phyloP scores from a whole-genome alignment of 2,329 filamentous ascomycete species.

The Fusarium tuaranense region DNA sequence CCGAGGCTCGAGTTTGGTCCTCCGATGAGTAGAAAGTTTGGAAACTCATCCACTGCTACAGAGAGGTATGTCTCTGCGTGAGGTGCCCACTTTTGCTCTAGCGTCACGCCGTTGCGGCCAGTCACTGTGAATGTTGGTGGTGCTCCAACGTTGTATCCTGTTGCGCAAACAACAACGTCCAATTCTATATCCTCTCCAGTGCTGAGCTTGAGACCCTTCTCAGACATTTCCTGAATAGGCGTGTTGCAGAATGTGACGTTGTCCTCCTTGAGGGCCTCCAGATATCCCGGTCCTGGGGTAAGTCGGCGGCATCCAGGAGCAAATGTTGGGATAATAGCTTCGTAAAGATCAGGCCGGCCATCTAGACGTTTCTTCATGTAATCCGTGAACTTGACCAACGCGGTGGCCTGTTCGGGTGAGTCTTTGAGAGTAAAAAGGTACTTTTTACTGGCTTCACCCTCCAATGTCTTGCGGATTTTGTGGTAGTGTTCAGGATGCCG shows the following conservation, averaged over 20 bases:
- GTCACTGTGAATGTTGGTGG: conserved; percentile 49
- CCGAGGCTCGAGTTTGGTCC: conserved; percentile 63
- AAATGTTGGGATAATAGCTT: conserved; percentile 14
- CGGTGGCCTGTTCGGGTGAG: neutral
- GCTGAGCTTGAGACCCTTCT: neutral
- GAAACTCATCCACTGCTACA: conserved; percentile 59
- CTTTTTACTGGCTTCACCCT: conserved; percentile 3
- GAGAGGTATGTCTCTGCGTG: conserved; percentile 59
- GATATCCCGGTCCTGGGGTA: conserved; percentile 24
- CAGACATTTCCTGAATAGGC: neutral
- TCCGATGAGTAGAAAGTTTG: conserved; percentile 62
- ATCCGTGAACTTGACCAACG: neutral
- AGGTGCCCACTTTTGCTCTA: conserved; percentile 53
- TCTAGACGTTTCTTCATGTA: conserved; percentile 10
- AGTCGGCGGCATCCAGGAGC: conserved; percentile 22
- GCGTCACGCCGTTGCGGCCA: conserved; percentile 51
- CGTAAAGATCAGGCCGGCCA: neutral
- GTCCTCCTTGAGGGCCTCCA: conserved; percentile 19
- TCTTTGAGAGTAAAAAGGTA: conserved; percentile 11
- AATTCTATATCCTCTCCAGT: conserved; percentile 6
- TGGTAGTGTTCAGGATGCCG: conserved; percentile 9
- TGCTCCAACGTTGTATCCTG: conserved; percentile 16
- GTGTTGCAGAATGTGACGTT: conserved; percentile 15
- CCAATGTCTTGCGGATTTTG: conserved; percentile 15
- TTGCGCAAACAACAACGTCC: conserved; percentile 23